These are phyloP conservation scores for Alternaria ethzedia DNA, from an alignment of 2,329 filamentous ascomycete genomes.

Conservation along the genomic window DNA sequence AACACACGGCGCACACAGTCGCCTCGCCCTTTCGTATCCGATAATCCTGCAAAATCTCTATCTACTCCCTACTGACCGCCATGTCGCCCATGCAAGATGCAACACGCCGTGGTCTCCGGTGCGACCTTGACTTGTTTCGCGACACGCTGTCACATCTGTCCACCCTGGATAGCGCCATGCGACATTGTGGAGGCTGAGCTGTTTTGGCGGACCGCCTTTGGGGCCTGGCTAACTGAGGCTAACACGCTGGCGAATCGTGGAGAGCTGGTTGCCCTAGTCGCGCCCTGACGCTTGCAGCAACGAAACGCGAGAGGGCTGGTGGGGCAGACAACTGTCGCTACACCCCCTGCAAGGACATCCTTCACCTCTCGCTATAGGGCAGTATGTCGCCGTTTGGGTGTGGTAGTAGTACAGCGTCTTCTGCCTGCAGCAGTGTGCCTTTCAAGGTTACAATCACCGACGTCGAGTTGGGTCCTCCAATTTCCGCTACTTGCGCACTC, in stretches of 20 bases:
- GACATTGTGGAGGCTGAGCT: conserved; percentile 12
- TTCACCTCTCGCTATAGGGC: not conserved
- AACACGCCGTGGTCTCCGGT: not conserved
- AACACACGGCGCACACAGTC: not conserved
- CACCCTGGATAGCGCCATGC: not conserved
- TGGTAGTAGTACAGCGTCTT: not conserved
- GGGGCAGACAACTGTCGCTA: conserved; percentile 9
- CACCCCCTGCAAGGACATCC: not conserved
- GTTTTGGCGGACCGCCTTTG: conserved; percentile 9
- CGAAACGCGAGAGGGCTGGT: conserved; percentile 4
- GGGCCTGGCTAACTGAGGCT: conserved; percentile 5
- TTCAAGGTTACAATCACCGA: not conserved
- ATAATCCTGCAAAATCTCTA: not conserved
- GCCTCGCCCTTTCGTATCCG: conserved; percentile 3
- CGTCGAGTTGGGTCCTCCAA: not conserved
- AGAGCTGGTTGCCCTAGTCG: not conserved
- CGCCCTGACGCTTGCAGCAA: not conserved
- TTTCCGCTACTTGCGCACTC: not conserved
- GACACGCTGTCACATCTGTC: conserved; percentile 5
- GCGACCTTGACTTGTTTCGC: not conserved
- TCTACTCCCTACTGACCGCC: not conserved
- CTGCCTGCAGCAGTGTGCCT: not conserved
- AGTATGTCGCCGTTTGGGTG: not conserved
- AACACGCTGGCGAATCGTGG: conserved; percentile 4
- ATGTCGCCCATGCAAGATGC: not conserved